Evolutionary conservation across 495 filamentous ascomycete genomes (phyloP), one percentile per base, ranked within the genome.

Genomic region (Astrothelium macrocarpum): DNA sequence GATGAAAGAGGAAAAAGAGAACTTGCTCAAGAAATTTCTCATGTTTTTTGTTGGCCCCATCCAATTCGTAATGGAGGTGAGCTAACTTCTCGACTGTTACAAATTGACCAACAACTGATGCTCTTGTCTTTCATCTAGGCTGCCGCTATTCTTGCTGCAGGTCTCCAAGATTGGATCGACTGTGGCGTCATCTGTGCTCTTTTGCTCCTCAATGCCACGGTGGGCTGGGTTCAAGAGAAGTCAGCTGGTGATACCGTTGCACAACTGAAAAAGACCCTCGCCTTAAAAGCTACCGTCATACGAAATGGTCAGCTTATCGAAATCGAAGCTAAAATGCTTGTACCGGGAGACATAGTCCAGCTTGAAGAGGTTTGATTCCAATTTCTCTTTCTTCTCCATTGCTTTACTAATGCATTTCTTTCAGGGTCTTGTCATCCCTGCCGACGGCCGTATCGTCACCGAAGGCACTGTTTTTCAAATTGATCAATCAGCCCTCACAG

Each of bases 31-130:
- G 66, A 91, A 94, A 77, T 95, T 96, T 72, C 73, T 95, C 26
- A 78, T 78, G 64, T 94, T 87, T 78, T 95, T 96, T 77, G 80
- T 91, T 67, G 91, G 91, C 66, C 91, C 91, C 34, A 92, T 96
- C 70, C 91, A 95, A 73, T 91, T 90, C 76, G 91, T 95, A 72
- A 96, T 96, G 91, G 89, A 93, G 83, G 87, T 89, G 78, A 73
- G 82, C 75, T 29, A 56, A 2, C 39, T 2, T 36, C 11, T 60
- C 39, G 14, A 25, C 32, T 9, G 63, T 45, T 26, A 28, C 45
- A 18, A 14, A 58, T 39, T 28, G 20, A 26, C 32, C 45, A 16
- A 20, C 16, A 56, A 25, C 49, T 56, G 25, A 56, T 25, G 9
- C 3, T 4, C 29, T 29, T 56, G 2, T 61, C 67, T 64, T 60